Conservation (phyloP, 768 basidiomycete genomes). For the Hypholoma sublateritium region DNA sequence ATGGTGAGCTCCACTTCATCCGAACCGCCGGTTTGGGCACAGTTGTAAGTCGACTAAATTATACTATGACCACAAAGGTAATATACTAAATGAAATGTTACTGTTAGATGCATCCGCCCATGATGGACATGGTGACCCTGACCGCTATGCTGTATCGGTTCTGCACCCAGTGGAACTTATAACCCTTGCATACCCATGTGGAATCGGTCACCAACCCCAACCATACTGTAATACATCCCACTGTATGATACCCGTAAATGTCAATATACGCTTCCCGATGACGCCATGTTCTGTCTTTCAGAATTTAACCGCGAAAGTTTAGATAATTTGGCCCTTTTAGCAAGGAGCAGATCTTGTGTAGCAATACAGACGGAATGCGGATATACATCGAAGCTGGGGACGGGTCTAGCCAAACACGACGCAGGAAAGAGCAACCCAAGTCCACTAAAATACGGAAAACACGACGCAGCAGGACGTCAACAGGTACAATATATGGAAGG, state of each 20-base stretch:
- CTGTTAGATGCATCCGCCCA: constrained; percentile 77
- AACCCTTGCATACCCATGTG: constrained; percentile 14
- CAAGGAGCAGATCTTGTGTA: constrained; percentile 2
- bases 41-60: constrained; percentile 53
- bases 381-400: constrained; percentile 7
- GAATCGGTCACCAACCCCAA: constrained; percentile 8
- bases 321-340: constrained; percentile 6
- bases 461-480: constrained; percentile 36
- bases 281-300: constrained; percentile 15
- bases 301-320: constrained; percentile 24
- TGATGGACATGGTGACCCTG: constrained; percentile 87
- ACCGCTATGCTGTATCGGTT: constrained; percentile 87
- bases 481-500: constrained; percentile 30
- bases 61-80: constrained; percentile 7
- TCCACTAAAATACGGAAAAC: constrained; percentile 33
- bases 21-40: constrained; percentile 78
- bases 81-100: constrained; percentile 7
- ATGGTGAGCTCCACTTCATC: constrained; percentile 82
- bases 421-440: constrained; percentile 22
- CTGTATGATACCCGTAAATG: constrained; percentile 16
- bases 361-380: constrained; percentile 11
- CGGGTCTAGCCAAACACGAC: constrained; percentile 13
- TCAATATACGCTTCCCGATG: constrained; percentile 17
- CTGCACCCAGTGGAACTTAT: constrained; percentile 55
- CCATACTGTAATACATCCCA: constrained; percentile 21